Evolutionary conservation across 768 basidiomycete genomes (phyloP).

Genomic region (Galerina sulciceps): DNA sequence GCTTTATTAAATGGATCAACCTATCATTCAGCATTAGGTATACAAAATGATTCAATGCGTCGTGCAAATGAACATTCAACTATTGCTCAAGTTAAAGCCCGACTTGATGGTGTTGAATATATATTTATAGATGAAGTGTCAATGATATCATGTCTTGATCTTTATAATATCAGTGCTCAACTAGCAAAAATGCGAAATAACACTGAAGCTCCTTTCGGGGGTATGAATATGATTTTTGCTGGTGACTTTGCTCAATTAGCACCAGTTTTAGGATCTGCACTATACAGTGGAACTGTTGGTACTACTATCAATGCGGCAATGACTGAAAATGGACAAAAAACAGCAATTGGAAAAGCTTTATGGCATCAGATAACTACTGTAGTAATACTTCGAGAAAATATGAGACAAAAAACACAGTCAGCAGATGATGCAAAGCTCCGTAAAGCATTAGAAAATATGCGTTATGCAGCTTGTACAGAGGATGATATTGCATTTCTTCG

Average conservation of each 20-base stretch:
- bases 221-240: conserved; percentile 44
- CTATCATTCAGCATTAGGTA: conserved; percentile 14
- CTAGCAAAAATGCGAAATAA: conserved; percentile 20
- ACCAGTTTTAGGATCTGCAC: conserved; percentile 24
- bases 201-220: conserved; percentile 30
- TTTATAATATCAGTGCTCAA: conserved; percentile 30
- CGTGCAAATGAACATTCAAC: background rate
- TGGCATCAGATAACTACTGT: conserved; percentile 36
- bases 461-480: conserved; percentile 33
- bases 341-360: conserved; percentile 25
- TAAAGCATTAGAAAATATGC: conserved; percentile 15
- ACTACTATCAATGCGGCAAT: no score
- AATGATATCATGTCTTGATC: conserved; percentile 34
- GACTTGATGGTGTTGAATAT: conserved; percentile 12
- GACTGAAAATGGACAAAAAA: background rate
- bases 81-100: conserved; percentile 17
- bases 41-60: background rate
- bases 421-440: conserved; percentile 28
- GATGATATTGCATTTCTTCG: conserved; percentile 34
- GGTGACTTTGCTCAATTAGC: conserved; percentile 49
- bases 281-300: conserved; percentile 21
- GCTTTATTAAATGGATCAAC: conserved; percentile 14
- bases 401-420: conserved; percentile 30
- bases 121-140: conserved; percentile 46
- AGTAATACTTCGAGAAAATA: conserved; percentile 36